Evolutionary conservation across 352 stramenopile species (phyloP).

Genomic region (Phytophthora pistaciae): DNA sequence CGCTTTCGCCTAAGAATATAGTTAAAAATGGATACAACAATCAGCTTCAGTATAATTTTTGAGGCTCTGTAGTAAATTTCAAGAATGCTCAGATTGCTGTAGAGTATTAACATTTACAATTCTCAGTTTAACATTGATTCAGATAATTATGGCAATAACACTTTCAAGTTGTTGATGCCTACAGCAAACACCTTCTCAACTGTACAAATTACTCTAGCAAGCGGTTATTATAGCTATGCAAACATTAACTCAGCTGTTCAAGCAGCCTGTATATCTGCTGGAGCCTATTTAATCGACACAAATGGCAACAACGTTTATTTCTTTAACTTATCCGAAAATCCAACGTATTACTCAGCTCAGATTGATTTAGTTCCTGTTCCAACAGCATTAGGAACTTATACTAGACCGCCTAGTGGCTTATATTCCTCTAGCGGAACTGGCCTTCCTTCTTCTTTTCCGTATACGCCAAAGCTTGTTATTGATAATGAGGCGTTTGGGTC

Average conservation of each 20-base stretch:
- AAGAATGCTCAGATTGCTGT: not conserved
- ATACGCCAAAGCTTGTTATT: too few species aligned
- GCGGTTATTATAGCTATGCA: not conserved
- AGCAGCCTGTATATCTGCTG: not conserved
- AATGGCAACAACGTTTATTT: not conserved
- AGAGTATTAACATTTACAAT: not conserved
- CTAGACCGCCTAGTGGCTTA: too few species aligned
- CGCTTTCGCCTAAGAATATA: not conserved
- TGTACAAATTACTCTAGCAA: not conserved
- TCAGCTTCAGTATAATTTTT: not conserved
- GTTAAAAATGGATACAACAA: not conserved
- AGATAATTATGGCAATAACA: not conserved
- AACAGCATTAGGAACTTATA: too few species aligned
- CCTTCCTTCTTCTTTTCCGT: too few species aligned
- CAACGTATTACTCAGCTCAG: not conserved
- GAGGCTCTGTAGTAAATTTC: not conserved
- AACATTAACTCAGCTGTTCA: not conserved
- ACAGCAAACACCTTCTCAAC: not conserved
- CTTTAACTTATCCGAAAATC: not conserved
- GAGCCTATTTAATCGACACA: not conserved
- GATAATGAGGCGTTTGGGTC: too few species aligned
- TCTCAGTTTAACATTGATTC: not conserved
- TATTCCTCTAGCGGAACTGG: too few species aligned
- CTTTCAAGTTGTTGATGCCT: not conserved
- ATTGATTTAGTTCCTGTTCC: not conserved